Evolutionary conservation across 176 grass and related monocot species (phyloP).

Genomic region (Cenchrus americanus): DNA sequence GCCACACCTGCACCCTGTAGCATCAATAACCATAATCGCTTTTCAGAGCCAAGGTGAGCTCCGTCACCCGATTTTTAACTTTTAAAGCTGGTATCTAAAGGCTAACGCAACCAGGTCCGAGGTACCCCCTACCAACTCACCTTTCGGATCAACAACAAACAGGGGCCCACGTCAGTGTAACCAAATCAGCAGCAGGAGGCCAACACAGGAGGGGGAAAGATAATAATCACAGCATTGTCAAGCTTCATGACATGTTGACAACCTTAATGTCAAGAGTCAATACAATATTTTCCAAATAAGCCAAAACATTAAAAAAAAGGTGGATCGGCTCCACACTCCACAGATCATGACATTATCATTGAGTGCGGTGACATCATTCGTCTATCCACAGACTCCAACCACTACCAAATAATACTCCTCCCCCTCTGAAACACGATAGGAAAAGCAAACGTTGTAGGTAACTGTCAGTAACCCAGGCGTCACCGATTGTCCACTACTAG

Average conservation of each 20-base stretch:
- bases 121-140: conserved; percentile 14
- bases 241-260: background rate
- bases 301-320: background rate
- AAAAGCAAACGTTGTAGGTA: background rate
- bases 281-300: conserved; percentile 21
- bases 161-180: conserved; percentile 1
- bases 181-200: background rate
- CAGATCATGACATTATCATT: conserved; percentile 19
- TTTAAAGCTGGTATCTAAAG: background rate
- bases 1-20: background rate
- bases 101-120: background rate
- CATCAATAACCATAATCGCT: background rate
- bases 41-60: background rate
- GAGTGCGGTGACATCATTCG: conserved; percentile 25
- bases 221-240: background rate
- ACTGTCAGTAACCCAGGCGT: background rate
- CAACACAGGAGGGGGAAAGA: background rate
- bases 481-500: background rate
- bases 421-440: background rate
- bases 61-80: background rate
- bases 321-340: conserved; percentile 17
- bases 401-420: background rate
- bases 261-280: background rate
- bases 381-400: conserved; percentile 12
- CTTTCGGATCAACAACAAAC: background rate